Conservation (phyloP, 148 eudicot genomes). For the Silene uniflora region DNA sequence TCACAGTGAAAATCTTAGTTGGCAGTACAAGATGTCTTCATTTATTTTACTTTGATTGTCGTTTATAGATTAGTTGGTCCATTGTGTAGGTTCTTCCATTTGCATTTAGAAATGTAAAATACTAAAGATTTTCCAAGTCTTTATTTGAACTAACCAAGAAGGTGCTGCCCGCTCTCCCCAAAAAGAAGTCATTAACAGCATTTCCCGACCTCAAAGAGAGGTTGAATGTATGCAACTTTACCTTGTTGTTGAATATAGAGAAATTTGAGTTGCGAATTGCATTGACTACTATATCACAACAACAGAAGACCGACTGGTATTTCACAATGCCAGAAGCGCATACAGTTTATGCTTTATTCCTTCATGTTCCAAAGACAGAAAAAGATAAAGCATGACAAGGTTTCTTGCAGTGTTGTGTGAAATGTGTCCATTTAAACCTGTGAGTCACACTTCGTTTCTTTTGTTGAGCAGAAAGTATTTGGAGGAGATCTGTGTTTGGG, state of each 20-base stretch:
- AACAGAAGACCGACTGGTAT: not conserved
- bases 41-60: not conserved
- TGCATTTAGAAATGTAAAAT: not conserved
- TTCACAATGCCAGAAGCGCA: not conserved
- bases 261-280: not conserved
- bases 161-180: not conserved
- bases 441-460: not conserved
- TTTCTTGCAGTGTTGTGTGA: not conserved
- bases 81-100: not conserved
- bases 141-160: not conserved
- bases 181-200: not conserved
- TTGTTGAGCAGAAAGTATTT: slow-evolving; percentile 72
- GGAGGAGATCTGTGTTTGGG: slow-evolving; percentile 95
- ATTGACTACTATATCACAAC: not conserved
- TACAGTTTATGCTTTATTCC: not conserved
- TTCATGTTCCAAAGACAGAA: not conserved
- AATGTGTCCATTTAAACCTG: not conserved
- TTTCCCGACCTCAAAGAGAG: not conserved
- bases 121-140: not conserved
- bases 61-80: not conserved
- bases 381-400: not conserved
- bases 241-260: not conserved
- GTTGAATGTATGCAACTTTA: not conserved
- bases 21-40: not conserved
- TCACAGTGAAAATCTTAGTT: not conserved